phyloP scores from a whole-genome alignment of 1,284 basidiomycete genomes.

The Marasmius fiardii region DNA sequence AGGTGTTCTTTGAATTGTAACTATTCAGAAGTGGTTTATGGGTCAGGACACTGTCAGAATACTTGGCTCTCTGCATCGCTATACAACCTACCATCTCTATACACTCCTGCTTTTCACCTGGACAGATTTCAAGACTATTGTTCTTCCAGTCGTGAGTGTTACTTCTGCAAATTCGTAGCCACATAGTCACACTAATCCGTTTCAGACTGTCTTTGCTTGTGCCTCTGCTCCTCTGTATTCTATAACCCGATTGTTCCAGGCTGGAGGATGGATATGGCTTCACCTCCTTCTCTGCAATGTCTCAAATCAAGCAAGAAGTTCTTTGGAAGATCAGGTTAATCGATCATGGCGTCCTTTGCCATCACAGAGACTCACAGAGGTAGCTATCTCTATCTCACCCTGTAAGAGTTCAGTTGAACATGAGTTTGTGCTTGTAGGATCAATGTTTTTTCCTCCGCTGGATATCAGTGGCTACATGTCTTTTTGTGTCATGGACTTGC shows the following conservation, averaged over 20 bases:
- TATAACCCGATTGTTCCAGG: slow-evolving; percentile 8
- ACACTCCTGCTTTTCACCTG: slow-evolving; percentile 23
- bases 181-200: neutral
- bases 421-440: too few relatives aligned
- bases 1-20: too few relatives aligned
- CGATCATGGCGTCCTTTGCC: slow-evolving; percentile 33
- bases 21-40: too few relatives aligned
- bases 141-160: slow-evolving; percentile 22
- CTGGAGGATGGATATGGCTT: slow-evolving; percentile 33
- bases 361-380: slow-evolving; percentile 23
- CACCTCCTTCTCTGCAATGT: slow-evolving; percentile 32
- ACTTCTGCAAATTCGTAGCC: neutral
- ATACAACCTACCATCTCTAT: neutral
- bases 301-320: slow-evolving; percentile 29
- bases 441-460: too few relatives aligned
- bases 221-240: slow-evolving; percentile 22
- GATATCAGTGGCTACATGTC: slow-evolving; percentile 21
- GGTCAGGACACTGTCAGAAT: too few relatives aligned
- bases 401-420: too few relatives aligned
- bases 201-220: slow-evolving; percentile 22
- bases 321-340: slow-evolving; percentile 29
- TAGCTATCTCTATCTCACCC: slow-evolving; percentile 19
- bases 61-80: too few relatives aligned
- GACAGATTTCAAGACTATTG: slow-evolving; percentile 25
- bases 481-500: slow-evolving; percentile 20